Base-by-base conservation (phyloP, 2,329 filamentous ascomycete species). In the Rachicladosporium sp. region DNA sequence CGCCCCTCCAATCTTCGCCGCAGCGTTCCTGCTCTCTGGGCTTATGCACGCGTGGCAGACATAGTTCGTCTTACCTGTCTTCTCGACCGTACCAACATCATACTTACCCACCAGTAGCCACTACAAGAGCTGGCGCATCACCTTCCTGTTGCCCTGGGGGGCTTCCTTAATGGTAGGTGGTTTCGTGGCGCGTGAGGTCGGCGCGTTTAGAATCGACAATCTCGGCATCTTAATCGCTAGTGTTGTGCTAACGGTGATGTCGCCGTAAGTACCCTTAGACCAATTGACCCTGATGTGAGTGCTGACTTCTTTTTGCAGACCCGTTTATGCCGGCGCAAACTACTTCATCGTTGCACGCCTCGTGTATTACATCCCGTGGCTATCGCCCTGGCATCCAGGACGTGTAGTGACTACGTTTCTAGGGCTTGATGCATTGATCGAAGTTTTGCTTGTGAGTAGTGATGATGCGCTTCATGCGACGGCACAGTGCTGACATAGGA, bases 291-390 rank as follows among this genome's bases (percentile, higher is more conserved):
- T 8, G 13, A 6, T 4, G 10, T 11, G 7, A 5, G 9, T 8
- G 15, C 10, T 36, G 6, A 8, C 9, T 10, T n/a, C 23, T 29
- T 4, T 21, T 21, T 8, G 2, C 10, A 29, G 38, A 15, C 61
- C 80, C 3, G 70, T 78, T 31, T 64, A 49, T 36, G 74, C 76
- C 38, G 64, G 75, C 3, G 67, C 72, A 40, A 77, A 79, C 50
- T 80, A 79, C 55, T 69, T 76, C 48, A 67, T 78, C 40, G 68
- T 80, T 15, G 70, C 70, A 2, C 68, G 74, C 3, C 63, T 76
- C 9, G 63, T 80, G 12, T 73, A 72, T 54, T 81, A 80, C 55
- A 64, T 76, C 2, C 75, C 75, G 0, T 73, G 77, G 50, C 65
- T 72, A 41, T 66, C 74, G 0, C 74, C 74, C 0, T 64, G 75